phyloP scores from a whole-genome alignment of 495 filamentous ascomycete genomes.

The Lophium mytilinum region DNA sequence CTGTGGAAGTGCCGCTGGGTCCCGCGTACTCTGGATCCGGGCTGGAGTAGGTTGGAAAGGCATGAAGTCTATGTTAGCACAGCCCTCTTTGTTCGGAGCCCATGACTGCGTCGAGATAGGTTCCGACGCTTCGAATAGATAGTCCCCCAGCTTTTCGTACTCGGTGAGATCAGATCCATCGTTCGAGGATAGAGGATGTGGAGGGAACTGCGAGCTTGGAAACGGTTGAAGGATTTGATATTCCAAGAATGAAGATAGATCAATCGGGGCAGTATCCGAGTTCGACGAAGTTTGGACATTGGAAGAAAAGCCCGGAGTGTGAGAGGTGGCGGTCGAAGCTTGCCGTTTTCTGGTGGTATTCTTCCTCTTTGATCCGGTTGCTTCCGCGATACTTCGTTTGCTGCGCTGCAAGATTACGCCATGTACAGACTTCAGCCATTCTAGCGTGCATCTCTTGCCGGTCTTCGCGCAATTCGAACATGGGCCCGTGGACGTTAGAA shows the following conservation, averaged over 20 bases:
- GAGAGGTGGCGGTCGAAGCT: not conserved
- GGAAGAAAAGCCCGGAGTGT: not conserved
- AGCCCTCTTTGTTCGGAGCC: too few species aligned
- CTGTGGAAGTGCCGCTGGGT: too few species aligned
- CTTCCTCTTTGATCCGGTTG: conserved; percentile 1
- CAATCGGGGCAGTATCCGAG: not conserved
- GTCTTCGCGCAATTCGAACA: conserved; percentile 32
- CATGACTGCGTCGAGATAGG: too few species aligned
- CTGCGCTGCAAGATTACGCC: conserved; percentile 1
- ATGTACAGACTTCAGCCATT: conserved; percentile 24
- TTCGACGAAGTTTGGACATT: not conserved
- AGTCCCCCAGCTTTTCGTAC: too few species aligned
- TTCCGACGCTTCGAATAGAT: too few species aligned
- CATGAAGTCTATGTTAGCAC: too few species aligned
- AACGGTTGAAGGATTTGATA: not conserved
- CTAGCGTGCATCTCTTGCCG: conserved; percentile 30
- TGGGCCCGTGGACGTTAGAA: conserved; percentile 1
- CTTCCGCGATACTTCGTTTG: conserved; percentile 16
- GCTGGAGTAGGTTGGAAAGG: too few species aligned
- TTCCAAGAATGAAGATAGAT: not conserved
- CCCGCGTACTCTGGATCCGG: too few species aligned
- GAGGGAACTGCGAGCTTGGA: not conserved
- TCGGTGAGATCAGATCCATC: not conserved
- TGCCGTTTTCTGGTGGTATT: not conserved
- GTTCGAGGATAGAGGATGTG: not conserved